phyloP scores from a whole-genome alignment of 2,329 filamentous ascomycete species.

The Penicillium sp. region DNA sequence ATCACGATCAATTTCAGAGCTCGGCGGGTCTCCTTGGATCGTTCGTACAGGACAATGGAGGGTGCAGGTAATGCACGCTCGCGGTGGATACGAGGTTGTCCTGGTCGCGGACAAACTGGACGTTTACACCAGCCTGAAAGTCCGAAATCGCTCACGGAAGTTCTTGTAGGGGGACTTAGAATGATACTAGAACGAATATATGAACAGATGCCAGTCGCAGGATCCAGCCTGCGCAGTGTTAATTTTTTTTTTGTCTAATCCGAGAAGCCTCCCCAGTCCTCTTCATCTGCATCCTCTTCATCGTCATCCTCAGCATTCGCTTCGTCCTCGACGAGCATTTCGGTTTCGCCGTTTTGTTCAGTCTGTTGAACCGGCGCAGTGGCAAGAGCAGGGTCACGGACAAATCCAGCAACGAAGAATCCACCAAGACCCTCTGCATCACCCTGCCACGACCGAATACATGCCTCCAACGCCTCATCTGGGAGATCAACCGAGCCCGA shows the following conservation, averaged over 20 bases:
- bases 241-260: slow-evolving; percentile 28
- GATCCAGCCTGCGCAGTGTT: neutral
- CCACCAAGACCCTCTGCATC: slow-evolving; percentile 86
- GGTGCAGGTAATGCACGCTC: slow-evolving; percentile 61
- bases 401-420: slow-evolving; percentile 91
- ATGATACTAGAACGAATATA: neutral
- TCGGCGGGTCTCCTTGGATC: slow-evolving; percentile 55
- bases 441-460: slow-evolving; percentile 78
- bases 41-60: slow-evolving; percentile 72
- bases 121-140: slow-evolving; percentile 65
- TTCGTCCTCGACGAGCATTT: slow-evolving; percentile 20
- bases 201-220: neutral
- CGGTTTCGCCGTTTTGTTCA: slow-evolving; percentile 5
- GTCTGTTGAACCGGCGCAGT: slow-evolving; percentile 7
- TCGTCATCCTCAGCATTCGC: slow-evolving; percentile 25
- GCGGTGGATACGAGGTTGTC: slow-evolving; percentile 63
- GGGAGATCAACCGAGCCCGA: slow-evolving; percentile 34
- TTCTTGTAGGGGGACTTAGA: slow-evolving; percentile 56
- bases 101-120: slow-evolving; percentile 77
- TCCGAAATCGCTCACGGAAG: slow-evolving; percentile 63
- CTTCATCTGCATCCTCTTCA: slow-evolving; percentile 32
- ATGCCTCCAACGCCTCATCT: slow-evolving; percentile 64
- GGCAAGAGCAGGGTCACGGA: slow-evolving; percentile 56
- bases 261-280: slow-evolving; percentile 50
- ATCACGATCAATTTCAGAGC: slow-evolving; percentile 47